Evolutionary conservation across 805 yeast genomes (phyloP).

Genomic region (Candida ficus): DNA sequence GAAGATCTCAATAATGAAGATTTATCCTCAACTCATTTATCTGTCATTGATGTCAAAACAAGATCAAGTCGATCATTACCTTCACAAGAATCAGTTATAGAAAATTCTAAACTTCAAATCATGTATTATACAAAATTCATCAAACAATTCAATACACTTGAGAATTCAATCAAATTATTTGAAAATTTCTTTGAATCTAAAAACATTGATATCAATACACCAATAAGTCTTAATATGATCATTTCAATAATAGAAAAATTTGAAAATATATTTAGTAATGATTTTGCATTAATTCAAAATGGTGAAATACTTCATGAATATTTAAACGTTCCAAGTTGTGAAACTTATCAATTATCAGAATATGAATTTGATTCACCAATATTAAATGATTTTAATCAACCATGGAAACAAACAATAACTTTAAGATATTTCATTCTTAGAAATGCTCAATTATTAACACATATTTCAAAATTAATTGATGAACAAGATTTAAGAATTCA

Average conservation of each 20-base stretch:
- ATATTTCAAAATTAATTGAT: slow-evolving; percentile 31
- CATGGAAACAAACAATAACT: slow-evolving; percentile 58
- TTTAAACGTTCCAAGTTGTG: not conserved
- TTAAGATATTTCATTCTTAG: slow-evolving; percentile 52
- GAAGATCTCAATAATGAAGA: not conserved
- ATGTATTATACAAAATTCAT: slow-evolving; percentile 51
- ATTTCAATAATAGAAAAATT: slow-evolving; percentile 31
- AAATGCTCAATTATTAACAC: slow-evolving; percentile 39
- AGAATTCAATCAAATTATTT: slow-evolving; percentile 30
- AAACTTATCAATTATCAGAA: not conserved
- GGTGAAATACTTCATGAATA: slow-evolving; percentile 29
- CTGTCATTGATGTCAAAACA: slow-evolving; percentile 59
- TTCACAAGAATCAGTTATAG: slow-evolving; percentile 40
- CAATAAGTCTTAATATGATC: slow-evolving; percentile 38
- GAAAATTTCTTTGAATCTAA: slow-evolving; percentile 42
- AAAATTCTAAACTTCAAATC: slow-evolving; percentile 53
- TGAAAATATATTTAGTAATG: slow-evolving; percentile 36
- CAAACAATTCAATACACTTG: slow-evolving; percentile 27
- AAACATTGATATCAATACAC: slow-evolving; percentile 42
- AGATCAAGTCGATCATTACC: slow-evolving; percentile 43
- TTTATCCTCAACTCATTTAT: slow-evolving; percentile 20
- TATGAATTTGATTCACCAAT: slow-evolving; percentile 20
- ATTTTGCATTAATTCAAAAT: slow-evolving; percentile 28
- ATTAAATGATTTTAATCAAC: too few relatives aligned
- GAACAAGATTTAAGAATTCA: slow-evolving; percentile 38